Base-by-base conservation (phyloP, 129 eudicot species). In the Apium graveolens region DNA sequence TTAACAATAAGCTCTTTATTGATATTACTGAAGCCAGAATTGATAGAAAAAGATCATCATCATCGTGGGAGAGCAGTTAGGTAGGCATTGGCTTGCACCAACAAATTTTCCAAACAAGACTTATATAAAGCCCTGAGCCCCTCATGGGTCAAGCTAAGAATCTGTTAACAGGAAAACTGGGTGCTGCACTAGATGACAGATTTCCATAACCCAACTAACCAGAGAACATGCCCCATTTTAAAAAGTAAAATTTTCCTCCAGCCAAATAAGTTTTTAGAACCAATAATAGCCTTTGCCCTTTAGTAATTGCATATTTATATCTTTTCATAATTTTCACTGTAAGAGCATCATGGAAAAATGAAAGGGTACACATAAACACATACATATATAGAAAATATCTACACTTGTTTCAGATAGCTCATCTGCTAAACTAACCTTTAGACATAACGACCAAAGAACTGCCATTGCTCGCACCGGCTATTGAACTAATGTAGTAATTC, bases 381-480 rank as follows among this genome's bases (percentile, higher is more conserved):
- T 57, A 57, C 66, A 57, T 24, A 57, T 21, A 55, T 29, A 31
- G 13, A n/a, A 29, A 29, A 26, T 65, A 65, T 12, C 37, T 26
- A 31, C 7, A 29, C 8, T 65, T 41, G 66, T 35, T n/a, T 51
- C 21, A 71, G 76, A 38, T 60, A 1, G 73, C 11, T 70, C 53
- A 41, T 72, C 18, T 31, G 32, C 48, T 12, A 13, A 77, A 83
- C 84, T 51, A 83, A 95, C 99, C 99, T 95, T 90, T 95, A 60
- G 99, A 95, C 99, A 95, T 95, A 48, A 95, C 88, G 39, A 95
- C 99, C 90, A 95, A 83, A 16, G 99, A 95, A 83, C 95, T 90
- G 70, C 99, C 99, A 81, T 92, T 95, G 46, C 87, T 65, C 27
- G 98, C 96, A 76, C 99, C 99, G 84, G 97, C 96, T 63, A 95